These are phyloP conservation scores for Boletus reticuloceps DNA, from an alignment of 768 basidiomycete genomes.

Conservation along the genomic window DNA sequence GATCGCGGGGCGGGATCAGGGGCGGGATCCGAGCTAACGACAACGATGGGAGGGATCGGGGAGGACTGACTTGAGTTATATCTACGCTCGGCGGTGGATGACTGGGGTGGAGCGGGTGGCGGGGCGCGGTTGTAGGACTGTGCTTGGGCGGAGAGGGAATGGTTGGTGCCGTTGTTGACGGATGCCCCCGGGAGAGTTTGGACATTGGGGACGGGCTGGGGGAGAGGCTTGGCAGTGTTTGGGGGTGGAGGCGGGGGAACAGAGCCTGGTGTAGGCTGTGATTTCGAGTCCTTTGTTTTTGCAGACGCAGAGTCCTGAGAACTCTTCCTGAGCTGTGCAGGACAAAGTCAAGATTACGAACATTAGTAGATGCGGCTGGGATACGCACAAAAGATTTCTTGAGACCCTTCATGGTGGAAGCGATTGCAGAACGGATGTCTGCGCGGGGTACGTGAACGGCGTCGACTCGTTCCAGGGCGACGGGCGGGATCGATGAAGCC, in stretches of 20 bases:
- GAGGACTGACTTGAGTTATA: conserved; percentile 40
- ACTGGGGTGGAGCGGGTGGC: conserved; percentile 37
- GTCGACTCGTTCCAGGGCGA: conserved; percentile 20
- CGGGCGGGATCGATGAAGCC: conserved; percentile 41
- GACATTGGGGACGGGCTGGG: conserved; percentile 44
- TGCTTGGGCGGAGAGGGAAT: conserved; percentile 41
- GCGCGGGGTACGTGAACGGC: not conserved
- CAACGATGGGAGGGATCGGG: conserved; percentile 78
- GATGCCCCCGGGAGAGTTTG: conserved; percentile 35
- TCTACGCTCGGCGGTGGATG: conserved; percentile 58
- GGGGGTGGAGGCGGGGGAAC: conserved; percentile 60
- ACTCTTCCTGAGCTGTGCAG: conserved; percentile 62
- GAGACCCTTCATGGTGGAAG: conserved; percentile 67
- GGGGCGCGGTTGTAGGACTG: conserved; percentile 43
- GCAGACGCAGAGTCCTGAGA: conserved; percentile 62
- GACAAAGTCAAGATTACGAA: conserved; percentile 22
- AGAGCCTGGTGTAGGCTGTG: conserved; percentile 37
- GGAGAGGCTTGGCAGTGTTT: conserved; percentile 64
- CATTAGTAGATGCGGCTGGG: conserved; percentile 1
- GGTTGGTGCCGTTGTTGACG: conserved; percentile 37
- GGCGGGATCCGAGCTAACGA: conserved; percentile 72
- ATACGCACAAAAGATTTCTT: conserved; percentile 74
- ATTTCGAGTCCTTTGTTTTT: conserved; percentile 66
- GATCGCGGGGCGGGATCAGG: conserved; percentile 45
- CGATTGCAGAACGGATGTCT: conserved; percentile 10